Conservation (phyloP, 208 protist species). For the Crithidia expoeki region DNA sequence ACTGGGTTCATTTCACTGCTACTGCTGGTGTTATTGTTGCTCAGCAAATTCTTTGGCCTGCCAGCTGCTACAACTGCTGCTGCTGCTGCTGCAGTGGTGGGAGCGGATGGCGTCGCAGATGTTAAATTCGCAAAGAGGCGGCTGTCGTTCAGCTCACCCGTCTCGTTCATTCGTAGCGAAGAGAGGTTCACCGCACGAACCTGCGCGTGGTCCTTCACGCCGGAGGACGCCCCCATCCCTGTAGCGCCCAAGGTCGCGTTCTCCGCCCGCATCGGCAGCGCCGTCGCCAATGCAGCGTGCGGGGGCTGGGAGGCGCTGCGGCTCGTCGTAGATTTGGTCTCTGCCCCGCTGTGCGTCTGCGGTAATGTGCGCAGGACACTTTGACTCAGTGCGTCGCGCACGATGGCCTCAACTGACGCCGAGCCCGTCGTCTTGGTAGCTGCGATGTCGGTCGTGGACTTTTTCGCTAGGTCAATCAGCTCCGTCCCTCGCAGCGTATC, state of each 20-base stretch:
- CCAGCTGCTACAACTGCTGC: not conserved
- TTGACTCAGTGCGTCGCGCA: conserved; percentile 67
- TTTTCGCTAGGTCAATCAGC: not conserved
- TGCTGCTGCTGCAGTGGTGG: not conserved
- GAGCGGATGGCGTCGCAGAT: not conserved
- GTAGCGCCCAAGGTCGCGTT: too few species aligned
- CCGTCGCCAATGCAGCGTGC: not conserved
- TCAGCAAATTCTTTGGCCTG: not conserved
- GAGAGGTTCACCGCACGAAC: conserved; percentile 12
- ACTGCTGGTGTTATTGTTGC: not conserved
- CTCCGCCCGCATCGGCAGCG: not conserved
- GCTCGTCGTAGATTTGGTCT: not conserved
- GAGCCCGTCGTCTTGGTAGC: conserved; percentile 13
- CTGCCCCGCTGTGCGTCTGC: conserved; percentile 23
- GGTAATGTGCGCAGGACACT: conserved; percentile 54
- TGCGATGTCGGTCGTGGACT: not conserved
- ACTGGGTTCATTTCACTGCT: not conserved
- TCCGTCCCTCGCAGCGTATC: not conserved
- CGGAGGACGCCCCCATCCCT: not conserved
- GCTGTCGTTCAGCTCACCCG: not conserved
- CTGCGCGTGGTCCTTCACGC: not conserved
- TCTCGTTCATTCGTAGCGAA: not conserved
- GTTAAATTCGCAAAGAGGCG: not conserved
- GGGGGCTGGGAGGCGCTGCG: not conserved
- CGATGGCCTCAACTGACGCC: conserved; percentile 45